A percentile compares a stretch with the other conserved stretches of the same genome.
These are phyloP conservation scores for Sporothrix phasma DNA, from an alignment of 2,329 filamentous ascomycete species.

Conservation along the genomic window DNA sequence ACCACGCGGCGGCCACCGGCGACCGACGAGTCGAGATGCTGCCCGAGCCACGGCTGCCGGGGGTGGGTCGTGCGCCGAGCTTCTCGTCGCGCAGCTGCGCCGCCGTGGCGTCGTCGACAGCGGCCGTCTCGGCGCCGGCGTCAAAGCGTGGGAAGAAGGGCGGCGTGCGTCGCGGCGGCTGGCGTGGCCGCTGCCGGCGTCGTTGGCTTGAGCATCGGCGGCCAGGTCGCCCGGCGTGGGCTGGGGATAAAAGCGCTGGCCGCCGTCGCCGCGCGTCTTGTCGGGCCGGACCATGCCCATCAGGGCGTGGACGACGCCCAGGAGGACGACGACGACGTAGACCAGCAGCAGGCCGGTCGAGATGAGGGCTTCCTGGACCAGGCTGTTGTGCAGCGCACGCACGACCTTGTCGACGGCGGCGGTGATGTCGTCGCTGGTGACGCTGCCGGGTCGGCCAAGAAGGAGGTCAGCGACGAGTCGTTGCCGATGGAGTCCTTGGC, in stretches of 20 bases:
- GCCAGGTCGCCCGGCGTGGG: neutral
- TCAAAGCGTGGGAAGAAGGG: conserved; percentile 16
- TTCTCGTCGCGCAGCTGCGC: conserved; percentile 25
- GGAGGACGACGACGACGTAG: conserved; percentile 67
- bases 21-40: neutral
- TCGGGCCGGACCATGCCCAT: conserved; percentile 50
- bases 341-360: conserved; percentile 62
- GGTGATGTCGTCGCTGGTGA: conserved; percentile 72
- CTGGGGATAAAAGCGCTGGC: conserved; percentile 30
- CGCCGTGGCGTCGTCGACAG: conserved; percentile 14
- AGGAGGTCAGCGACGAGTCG: conserved; percentile 52
- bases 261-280: conserved; percentile 51
- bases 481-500: conserved; percentile 51
- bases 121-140: conserved; percentile 12
- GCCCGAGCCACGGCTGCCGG: neutral
- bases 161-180: conserved; percentile 19
- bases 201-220: too few relatives aligned
- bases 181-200: neutral
- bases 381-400: conserved; percentile 52
- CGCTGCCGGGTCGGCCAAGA: conserved; percentile 69
- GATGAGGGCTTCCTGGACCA: conserved; percentile 72
- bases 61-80: conserved; percentile 1
- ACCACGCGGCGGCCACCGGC: conserved; percentile 15
- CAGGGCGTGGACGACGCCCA: conserved; percentile 59
- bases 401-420: conserved; percentile 63